Conservation (phyloP, 225 moss, liverwort and hornwort genomes). For the Lunularia cruciata region DNA sequence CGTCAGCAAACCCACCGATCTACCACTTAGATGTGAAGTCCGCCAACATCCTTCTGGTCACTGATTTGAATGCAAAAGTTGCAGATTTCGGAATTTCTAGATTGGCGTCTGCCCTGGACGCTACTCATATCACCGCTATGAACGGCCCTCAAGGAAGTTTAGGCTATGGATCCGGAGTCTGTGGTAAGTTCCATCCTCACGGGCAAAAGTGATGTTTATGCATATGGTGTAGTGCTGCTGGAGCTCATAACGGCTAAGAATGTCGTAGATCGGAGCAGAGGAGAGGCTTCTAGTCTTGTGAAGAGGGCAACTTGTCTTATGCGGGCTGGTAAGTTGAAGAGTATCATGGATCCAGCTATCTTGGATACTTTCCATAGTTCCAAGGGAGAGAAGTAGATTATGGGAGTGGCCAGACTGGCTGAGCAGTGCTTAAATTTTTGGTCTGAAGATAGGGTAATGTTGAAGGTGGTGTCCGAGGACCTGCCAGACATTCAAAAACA, state of each 20-base stretch:
- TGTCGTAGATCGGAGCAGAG: slow-evolving; percentile 24
- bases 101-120: slow-evolving; percentile 20
- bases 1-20: slow-evolving; percentile 34
- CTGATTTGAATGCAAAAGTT: slow-evolving; percentile 33
- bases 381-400: background rate
- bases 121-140: slow-evolving; percentile 36
- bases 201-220: slow-evolving; percentile 40
- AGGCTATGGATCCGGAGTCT: slow-evolving; percentile 46
- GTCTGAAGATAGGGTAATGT: slow-evolving; percentile 8
- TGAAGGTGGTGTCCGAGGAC: no score
- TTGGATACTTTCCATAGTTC: background rate
- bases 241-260: slow-evolving; percentile 29
- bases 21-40: slow-evolving; percentile 50
- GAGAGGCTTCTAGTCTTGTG: slow-evolving; percentile 11
- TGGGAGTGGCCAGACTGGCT: slow-evolving; percentile 23
- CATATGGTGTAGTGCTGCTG: slow-evolving; percentile 31
- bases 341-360: slow-evolving; percentile 19
- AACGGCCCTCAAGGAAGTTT: background rate
- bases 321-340: slow-evolving; percentile 2
- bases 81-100: slow-evolving; percentile 47
- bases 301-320: slow-evolving; percentile 13
- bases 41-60: slow-evolving; percentile 41
- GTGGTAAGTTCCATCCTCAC: slow-evolving; percentile 25
- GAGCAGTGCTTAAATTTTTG: slow-evolving; percentile 11
- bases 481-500: no score